Conservation (phyloP, 2,329 filamentous ascomycete genomes). For the Aureobasidium sp. region DNA sequence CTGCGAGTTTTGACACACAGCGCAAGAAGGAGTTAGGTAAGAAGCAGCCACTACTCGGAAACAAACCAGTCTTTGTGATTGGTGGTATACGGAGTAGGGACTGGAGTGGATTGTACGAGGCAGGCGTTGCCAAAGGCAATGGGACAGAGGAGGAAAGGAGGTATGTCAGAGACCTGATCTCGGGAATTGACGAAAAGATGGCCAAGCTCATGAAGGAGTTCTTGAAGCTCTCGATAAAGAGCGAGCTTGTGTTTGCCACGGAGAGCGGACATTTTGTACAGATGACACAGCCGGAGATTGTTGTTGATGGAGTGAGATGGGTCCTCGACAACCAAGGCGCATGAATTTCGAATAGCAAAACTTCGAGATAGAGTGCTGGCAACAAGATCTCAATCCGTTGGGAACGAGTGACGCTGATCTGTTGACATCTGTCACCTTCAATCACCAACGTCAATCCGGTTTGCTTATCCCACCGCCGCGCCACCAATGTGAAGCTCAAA, state of each 20-base stretch:
- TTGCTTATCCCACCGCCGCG: too few relatives aligned
- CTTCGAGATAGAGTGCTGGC: too few relatives aligned
- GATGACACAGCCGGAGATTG: constrained; percentile 30
- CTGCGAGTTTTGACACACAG: constrained; percentile 25
- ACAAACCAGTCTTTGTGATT: constrained; percentile 25
- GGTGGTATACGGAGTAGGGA: constrained; percentile 25
- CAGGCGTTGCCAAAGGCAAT: constrained; percentile 28
- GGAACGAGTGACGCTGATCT: too few relatives aligned
- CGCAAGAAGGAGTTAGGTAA: constrained; percentile 25
- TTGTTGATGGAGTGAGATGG: constrained; percentile 31
- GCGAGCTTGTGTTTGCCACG: constrained; percentile 25
- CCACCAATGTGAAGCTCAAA: too few relatives aligned
- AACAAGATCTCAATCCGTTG: too few relatives aligned
- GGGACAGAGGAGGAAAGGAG: constrained; percentile 26
- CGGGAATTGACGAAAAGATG: constrained; percentile 25
- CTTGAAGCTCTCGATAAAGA: constrained; percentile 26
- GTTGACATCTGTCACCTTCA: too few relatives aligned
- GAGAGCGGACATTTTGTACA: constrained; percentile 34
- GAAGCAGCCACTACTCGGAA: constrained; percentile 22
- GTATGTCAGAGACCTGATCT: constrained; percentile 25
- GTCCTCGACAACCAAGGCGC: constrained; percentile 17
- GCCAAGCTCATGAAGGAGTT: constrained; percentile 26
- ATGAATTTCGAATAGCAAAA: too few relatives aligned
- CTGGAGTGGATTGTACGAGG: constrained; percentile 27
- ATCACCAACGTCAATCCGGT: too few relatives aligned